Evolutionary conservation across 768 basidiomycete genomes (phyloP), one percentile per base, ranked within the genome.

Genomic region (Roridomyces roridus): DNA sequence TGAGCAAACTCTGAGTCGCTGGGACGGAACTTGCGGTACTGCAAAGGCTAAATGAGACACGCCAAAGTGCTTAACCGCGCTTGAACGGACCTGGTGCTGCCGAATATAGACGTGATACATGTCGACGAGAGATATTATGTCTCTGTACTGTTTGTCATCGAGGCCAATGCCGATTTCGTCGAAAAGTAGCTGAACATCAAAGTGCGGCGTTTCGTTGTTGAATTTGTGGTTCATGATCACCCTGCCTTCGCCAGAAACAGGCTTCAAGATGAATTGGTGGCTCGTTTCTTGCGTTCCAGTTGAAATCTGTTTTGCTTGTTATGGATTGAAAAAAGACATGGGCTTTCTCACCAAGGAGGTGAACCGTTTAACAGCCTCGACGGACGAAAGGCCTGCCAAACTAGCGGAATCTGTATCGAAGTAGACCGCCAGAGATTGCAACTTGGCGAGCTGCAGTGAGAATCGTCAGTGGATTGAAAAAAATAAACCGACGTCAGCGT

Each of bases 91-190:
- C 80, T 91, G 89, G 59, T 85, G 85, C 65, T 87, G 87, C 49
- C 97, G 86, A 42, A 88, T 82, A 72, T 96, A 97, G 57, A 98
- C 89, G 70, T 98, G 96, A 73, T 96, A 97, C 84, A 98, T 94
- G 70, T 98, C 96, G 57, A 95, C 80, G 41, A 98, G 82, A 20
- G 92, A 96, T 55, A 98, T 93, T 21, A 84, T 85, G 71, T 98
- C 94, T 48, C 93, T 85, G 69, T 98, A 99, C 72, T 99, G 97
- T 63, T 95, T 85, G 60, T 94, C 87, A 69, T 99, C 96, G 44
- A 99, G 76, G 20, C 89, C 83, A 52, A 98, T 86, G 8, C 91
- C 95, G 46, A 99, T 95, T 71, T 98, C 93, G 63, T 97, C 87
- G 70, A 98, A 98, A 17, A 89, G 75, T 28, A 98, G 79, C 64